Evolutionary conservation across 1,284 basidiomycete genomes (phyloP).

Genomic region (Vanrija sp.): DNA sequence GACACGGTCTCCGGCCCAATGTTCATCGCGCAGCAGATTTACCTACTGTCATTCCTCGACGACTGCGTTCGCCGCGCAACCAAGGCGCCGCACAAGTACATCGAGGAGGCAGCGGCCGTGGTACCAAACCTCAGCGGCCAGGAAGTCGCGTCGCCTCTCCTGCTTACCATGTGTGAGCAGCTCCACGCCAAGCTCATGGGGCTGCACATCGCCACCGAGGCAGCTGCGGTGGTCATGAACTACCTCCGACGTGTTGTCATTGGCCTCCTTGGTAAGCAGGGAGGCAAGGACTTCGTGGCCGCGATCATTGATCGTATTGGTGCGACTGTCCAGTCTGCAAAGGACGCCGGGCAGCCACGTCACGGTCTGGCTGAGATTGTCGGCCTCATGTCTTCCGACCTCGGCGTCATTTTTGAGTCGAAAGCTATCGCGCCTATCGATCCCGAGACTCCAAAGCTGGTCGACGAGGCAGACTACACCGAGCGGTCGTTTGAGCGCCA

Average conservation of each 20-base stretch:
- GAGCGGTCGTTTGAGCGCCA: slow-evolving; percentile 10
- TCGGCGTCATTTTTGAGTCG: slow-evolving; percentile 41
- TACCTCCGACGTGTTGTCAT: slow-evolving; percentile 63
- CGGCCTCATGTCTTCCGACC: slow-evolving; percentile 59
- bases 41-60: slow-evolving; percentile 72
- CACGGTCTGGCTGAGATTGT: slow-evolving; percentile 53
- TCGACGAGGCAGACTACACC: slow-evolving; percentile 14
- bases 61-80: slow-evolving; percentile 79
- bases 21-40: slow-evolving; percentile 57
- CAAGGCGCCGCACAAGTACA: slow-evolving; percentile 81
- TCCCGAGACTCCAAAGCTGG: slow-evolving; percentile 14
- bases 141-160: slow-evolving; percentile 61
- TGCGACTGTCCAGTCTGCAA: slow-evolving; percentile 24
- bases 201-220: slow-evolving; percentile 58
- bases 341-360: slow-evolving; percentile 37
- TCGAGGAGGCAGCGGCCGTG: slow-evolving; percentile 61
- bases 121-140: slow-evolving; percentile 21
- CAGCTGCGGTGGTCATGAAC: slow-evolving; percentile 60
- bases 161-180: slow-evolving; percentile 75
- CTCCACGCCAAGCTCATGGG: slow-evolving; percentile 60
- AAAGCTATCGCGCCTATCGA: not conserved
- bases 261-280: slow-evolving; percentile 58
- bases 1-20: slow-evolving; percentile 55
- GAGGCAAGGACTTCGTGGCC: slow-evolving; percentile 42
- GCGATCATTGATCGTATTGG: slow-evolving; percentile 26